phyloP scores from a whole-genome alignment of 2,329 filamentous ascomycete species.

The Lasiodiplodia sp. region DNA sequence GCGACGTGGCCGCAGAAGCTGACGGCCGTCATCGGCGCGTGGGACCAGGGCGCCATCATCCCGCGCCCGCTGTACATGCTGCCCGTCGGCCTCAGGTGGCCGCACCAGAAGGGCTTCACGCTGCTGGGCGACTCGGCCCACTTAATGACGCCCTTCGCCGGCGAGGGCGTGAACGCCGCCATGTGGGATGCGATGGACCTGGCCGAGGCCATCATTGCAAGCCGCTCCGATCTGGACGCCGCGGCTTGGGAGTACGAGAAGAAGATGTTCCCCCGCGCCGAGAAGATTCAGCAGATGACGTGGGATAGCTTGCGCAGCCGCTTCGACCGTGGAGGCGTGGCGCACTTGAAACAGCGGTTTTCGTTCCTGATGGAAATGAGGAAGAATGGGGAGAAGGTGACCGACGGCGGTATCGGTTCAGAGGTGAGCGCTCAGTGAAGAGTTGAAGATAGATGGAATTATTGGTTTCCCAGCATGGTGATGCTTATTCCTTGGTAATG shows the following conservation, averaged over 20 bases:
- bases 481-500: neutral
- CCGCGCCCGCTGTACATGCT: conserved; percentile 59
- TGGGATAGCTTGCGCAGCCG: conserved; percentile 33
- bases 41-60: conserved; percentile 28
- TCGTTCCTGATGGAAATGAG: conserved; percentile 6
- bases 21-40: conserved; percentile 34
- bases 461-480: neutral
- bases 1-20: conserved; percentile 34
- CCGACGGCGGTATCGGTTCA: neutral
- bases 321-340: conserved; percentile 28
- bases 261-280: conserved; percentile 37
- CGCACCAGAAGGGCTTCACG: conserved; percentile 57
- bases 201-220: conserved; percentile 37
- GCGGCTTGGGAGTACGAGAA: conserved; percentile 36
- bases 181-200: conserved; percentile 63
- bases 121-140: conserved; percentile 68
- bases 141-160: conserved; percentile 65
- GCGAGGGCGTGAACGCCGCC: conserved; percentile 66
- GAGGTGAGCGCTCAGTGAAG: neutral
- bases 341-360: conserved; percentile 47
- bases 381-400: conserved; percentile 10
- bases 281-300: conserved; percentile 43
- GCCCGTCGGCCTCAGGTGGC: conserved; percentile 59
- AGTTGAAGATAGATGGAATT: neutral
- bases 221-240: conserved; percentile 36